Base-by-base conservation (phyloP, 139 green algal genomes). In the Astrephomene gubernaculifera region DNA sequence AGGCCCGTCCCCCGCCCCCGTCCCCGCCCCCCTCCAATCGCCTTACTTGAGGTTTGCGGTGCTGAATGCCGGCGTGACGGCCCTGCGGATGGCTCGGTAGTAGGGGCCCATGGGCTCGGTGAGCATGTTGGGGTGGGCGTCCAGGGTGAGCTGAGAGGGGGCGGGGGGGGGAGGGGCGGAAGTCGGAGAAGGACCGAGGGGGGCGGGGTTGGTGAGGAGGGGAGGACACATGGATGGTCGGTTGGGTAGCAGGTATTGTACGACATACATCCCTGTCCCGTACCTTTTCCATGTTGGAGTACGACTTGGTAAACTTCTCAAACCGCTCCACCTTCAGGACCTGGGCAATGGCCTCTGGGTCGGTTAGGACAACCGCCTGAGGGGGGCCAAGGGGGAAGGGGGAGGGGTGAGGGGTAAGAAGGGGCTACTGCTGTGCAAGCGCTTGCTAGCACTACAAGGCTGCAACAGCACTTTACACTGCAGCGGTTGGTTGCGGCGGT, bases 201-300 rank as follows among this genome's bases (percentile, higher is more conserved):
- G 17, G 27, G 27, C 38, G 3, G 7, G 4, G 4, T 21, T 2
- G 61, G 8, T 22, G 17, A 2, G 33, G 17, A 4, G 27, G 6
- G 44, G 33, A 4, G 10, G 29, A n/a, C 27, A 10, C 10, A 29
- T 71, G 4, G 5, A 65, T 2, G 7, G 44, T 8, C 35, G 10
- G 14, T 1, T 31, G 5, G 1, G 10, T 6, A 33, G 10, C 2
- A 33, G 0, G 14, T 22, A 38, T 0, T 36, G 22, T 22, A 1
- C 41, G 24, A 22, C 0, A 10, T 8, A 9, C 38, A 7, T 1
- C 29, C 9, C 27, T n/a, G n/a, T n/a, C 14, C 6, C 41, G 22
- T n/a, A 65, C 57, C 74, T 83, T 75, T 25, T 82, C 79, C 75
- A 89, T 82, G 78, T 78, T 89, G 19, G 10, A 25, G 86, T 87